phyloP scores from a whole-genome alignment of 176 grass and related monocot genomes.

The Cenchrus purpureus region DNA sequence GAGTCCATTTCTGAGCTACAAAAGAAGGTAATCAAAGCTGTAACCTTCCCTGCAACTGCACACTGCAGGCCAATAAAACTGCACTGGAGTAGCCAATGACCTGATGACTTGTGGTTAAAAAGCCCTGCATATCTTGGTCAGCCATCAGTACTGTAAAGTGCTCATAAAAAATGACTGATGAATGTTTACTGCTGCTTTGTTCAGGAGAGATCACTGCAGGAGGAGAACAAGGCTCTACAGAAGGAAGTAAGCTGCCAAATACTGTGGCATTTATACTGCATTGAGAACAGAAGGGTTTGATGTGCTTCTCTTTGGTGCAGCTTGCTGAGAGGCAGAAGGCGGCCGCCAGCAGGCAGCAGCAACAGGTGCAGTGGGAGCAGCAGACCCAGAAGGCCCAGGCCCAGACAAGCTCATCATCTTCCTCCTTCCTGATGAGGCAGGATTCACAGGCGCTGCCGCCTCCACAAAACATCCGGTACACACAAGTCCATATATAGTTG shows the following conservation, averaged over 20 bases:
- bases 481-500: background rate
- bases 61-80: background rate
- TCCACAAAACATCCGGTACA: conserved; percentile 58
- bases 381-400: conserved; percentile 35
- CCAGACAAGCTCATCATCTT: conserved; percentile 54
- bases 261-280: background rate
- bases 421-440: conserved; percentile 51
- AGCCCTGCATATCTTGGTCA: background rate
- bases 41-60: background rate
- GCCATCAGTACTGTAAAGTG: background rate
- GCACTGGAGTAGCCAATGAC: background rate
- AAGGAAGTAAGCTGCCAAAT: conserved; percentile 64
- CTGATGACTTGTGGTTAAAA: background rate
- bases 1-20: conserved; percentile 72
- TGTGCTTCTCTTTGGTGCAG: conserved; percentile 43
- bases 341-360: conserved; percentile 31
- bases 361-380: conserved; percentile 52
- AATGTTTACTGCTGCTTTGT: conserved; percentile 24
- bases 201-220: conserved; percentile 76
- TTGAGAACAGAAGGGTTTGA: background rate
- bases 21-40: conserved; percentile 57
- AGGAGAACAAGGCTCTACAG: conserved; percentile 72
- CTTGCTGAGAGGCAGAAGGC: conserved; percentile 61
- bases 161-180: background rate
- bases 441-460: conserved; percentile 38